phyloP scores from a whole-genome alignment of 805 yeast genomes.

The Kuraishia ogatae region DNA sequence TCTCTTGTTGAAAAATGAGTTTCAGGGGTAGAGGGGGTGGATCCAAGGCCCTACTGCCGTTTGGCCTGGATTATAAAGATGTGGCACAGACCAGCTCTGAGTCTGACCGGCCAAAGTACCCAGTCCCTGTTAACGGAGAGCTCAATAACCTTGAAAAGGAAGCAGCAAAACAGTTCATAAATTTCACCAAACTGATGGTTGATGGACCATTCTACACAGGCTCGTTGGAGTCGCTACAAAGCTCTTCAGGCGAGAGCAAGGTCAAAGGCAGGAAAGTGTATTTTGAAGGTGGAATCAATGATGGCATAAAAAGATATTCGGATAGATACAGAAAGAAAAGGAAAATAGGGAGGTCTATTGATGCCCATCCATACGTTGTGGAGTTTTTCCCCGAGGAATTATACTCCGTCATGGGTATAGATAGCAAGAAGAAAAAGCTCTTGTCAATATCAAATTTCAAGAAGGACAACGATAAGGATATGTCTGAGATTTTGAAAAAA shows the following conservation, averaged over 20 bases:
- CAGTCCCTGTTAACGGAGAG: conserved; percentile 60
- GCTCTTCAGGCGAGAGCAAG: conserved; percentile 17
- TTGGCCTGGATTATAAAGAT: conserved; percentile 64
- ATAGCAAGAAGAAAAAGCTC: conserved; percentile 41
- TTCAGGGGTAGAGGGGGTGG: conserved; percentile 40
- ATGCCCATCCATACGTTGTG: conserved; percentile 67
- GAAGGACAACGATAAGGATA: conserved; percentile 29
- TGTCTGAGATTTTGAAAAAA: conserved; percentile 23
- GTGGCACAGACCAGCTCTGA: conserved; percentile 31
- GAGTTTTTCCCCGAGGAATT: conserved; percentile 75
- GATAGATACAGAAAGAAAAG: conserved; percentile 70
- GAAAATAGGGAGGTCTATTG: conserved; percentile 61
- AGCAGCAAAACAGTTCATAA: conserved; percentile 46
- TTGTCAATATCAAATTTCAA: conserved; percentile 30
- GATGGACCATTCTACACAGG: conserved; percentile 69
- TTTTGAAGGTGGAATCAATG: conserved; percentile 38
- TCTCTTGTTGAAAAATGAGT: conserved; percentile 34
- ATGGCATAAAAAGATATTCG: conserved; percentile 74
- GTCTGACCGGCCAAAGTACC: conserved; percentile 27
- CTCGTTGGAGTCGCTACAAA: conserved; percentile 20
- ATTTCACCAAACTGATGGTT: conserved; percentile 40
- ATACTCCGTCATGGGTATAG: conserved; percentile 62
- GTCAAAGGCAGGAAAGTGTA: conserved; percentile 14
- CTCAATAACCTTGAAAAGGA: conserved; percentile 40
- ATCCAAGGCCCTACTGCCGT: conserved; percentile 41